phyloP scores from a whole-genome alignment of 176 grass and related monocot genomes.

The Eleusine indica region DNA sequence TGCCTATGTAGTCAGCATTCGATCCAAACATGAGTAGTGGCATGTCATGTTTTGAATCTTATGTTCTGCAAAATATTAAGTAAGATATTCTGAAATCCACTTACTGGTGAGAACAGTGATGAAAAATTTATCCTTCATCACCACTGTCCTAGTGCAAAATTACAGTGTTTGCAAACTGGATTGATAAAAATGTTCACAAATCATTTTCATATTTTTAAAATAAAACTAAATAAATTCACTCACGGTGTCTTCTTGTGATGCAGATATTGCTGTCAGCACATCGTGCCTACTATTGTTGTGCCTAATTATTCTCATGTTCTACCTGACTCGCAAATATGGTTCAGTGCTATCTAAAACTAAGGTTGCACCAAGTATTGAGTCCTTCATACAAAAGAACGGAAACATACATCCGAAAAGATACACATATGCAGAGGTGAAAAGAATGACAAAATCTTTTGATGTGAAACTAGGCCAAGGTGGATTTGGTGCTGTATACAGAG shows the following conservation, averaged over 20 bases:
- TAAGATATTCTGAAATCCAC: background rate
- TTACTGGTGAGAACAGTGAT: background rate
- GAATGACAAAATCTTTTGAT: constrained; percentile 46
- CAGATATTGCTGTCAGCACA: background rate
- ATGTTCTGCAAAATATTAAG: background rate
- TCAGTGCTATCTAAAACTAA: background rate
- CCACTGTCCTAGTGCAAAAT: too few relatives aligned
- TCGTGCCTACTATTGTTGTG: background rate
- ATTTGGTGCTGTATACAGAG: constrained; percentile 55
- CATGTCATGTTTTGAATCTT: too few relatives aligned
- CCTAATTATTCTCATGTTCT: background rate
- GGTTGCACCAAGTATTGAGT: constrained; percentile 8
- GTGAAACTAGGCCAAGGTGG: constrained; percentile 63
- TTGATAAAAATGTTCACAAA: background rate
- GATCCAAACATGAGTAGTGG: background rate
- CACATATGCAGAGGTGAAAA: constrained; percentile 51
- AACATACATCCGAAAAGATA: constrained; percentile 36
- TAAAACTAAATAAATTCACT: background rate
- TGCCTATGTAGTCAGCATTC: background rate
- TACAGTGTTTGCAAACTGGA: background rate
- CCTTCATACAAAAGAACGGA: constrained; percentile 43
- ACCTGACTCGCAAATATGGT: background rate
- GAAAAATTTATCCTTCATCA: background rate
- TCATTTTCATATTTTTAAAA: background rate
- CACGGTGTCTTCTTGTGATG: background rate